These are phyloP conservation scores for Diddensiella caesifluorescens DNA, from an alignment of 805 yeast species.

Conservation along the genomic window DNA sequence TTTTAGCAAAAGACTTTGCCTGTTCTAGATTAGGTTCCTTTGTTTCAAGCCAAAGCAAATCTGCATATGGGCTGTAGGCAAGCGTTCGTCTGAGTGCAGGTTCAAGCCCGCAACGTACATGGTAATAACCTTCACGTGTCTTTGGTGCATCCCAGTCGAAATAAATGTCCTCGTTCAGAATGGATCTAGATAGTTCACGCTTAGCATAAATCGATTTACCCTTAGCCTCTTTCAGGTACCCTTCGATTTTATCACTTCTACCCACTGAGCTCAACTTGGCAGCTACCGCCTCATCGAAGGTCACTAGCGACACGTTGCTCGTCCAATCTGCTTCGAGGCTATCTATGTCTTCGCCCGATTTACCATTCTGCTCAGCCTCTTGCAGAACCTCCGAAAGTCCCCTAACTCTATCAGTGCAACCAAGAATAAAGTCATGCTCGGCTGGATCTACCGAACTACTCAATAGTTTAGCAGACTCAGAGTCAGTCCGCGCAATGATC, in stretches of 20 bases:
- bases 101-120: slow-evolving; percentile 45
- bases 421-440: slow-evolving; percentile 53
- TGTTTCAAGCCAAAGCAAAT: slow-evolving; percentile 58
- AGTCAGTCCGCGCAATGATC: slow-evolving; percentile 57
- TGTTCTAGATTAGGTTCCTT: slow-evolving; percentile 51
- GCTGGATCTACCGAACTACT: slow-evolving; percentile 49
- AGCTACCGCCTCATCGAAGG: slow-evolving; percentile 49
- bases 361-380: slow-evolving; percentile 41
- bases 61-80: slow-evolving; percentile 54
- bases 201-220: slow-evolving; percentile 32
- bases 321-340: slow-evolving; percentile 46
- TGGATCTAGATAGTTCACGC: slow-evolving; percentile 27
- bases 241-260: slow-evolving; percentile 28
- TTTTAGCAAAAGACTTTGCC: slow-evolving; percentile 44
- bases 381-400: slow-evolving; percentile 44
- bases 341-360: slow-evolving; percentile 33
- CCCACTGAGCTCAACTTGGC: slow-evolving; percentile 28
- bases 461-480: slow-evolving; percentile 49
- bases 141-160: slow-evolving; percentile 60
- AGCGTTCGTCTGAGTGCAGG: slow-evolving; percentile 51
- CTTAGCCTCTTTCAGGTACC: slow-evolving; percentile 26
- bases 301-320: slow-evolving; percentile 36
- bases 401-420: slow-evolving; percentile 37
- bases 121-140: slow-evolving; percentile 53
- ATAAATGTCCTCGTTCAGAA: slow-evolving; percentile 32